Conservation (phyloP, 2,329 filamentous ascomycete species). For the Hymenoscyphus occultus region DNA sequence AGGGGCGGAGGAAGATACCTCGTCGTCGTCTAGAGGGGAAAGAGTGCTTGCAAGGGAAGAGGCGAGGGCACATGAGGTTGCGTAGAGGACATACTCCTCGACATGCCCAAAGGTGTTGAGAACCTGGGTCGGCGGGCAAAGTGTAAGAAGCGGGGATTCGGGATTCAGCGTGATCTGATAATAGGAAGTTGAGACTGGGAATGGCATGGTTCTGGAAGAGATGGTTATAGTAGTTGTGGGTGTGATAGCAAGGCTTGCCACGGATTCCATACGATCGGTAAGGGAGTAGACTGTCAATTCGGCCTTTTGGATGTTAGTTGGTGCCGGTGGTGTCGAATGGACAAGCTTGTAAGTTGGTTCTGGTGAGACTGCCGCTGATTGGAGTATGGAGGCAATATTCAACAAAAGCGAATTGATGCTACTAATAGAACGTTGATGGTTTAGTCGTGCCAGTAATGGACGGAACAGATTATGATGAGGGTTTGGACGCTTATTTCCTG, state of each 20-base stretch:
- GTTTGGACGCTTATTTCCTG: conserved; percentile 47
- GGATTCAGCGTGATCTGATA: conserved; percentile 22
- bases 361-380: conserved; percentile 27
- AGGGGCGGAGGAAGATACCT: background rate
- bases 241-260: conserved; percentile 39
- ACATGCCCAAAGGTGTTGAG: conserved; percentile 20
- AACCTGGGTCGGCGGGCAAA: conserved; percentile 20
- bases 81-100: conserved; percentile 30
- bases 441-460: conserved; percentile 43
- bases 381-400: conserved; percentile 27
- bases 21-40: background rate
- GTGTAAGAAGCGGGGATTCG: conserved; percentile 19
- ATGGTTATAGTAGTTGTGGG: conserved; percentile 38
- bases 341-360: conserved; percentile 28
- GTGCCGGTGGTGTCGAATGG: conserved; percentile 24
- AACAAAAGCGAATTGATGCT: conserved; percentile 25
- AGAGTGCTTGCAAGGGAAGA: conserved; percentile 6
- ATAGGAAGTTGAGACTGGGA: conserved; percentile 13
- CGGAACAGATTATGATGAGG: conserved; percentile 57
- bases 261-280: conserved; percentile 42
- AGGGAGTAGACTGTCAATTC: conserved; percentile 44
- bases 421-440: conserved; percentile 29
- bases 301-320: conserved; percentile 24
- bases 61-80: conserved; percentile 28
- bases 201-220: conserved; percentile 32